Evolutionary conservation across 495 filamentous ascomycete species (phyloP), one percentile per base, ranked within the genome.

Genomic region (Talaromyces thailandensis): DNA sequence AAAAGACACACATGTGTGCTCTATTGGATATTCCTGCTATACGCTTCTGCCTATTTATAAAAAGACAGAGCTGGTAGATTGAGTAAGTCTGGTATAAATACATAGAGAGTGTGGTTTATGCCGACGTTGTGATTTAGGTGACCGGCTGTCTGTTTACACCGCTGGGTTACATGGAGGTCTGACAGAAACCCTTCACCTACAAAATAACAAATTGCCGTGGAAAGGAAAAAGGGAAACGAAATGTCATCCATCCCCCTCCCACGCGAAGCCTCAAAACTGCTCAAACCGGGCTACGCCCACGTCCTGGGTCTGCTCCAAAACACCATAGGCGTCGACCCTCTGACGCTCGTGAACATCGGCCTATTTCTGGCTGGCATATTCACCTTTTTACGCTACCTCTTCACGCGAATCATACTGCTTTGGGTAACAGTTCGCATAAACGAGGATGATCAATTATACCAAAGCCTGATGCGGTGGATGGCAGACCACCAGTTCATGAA

Each of bases 381-480:
- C 7, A 61, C 59, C 1, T 51, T 61, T 25, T 14, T 61, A n/a
- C 59, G 59, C 14, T 61, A 61, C 43, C 4, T 61, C 9, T 61
- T 61, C 43, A 61, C 59, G 2, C 59, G 59, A 5, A 24, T 61
- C 11, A 31, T 61, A 2, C 3, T 61, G 0, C 9, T 61, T 4
- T 61, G 59, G 59, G 43, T 48, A 23, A 61, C 59, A 1, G 59
- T 61, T 0, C 59, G 59, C n/a, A 61, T 61, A 18, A 61, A 61
- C n/a, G 59, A 61, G 7, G 59, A 61, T 32, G 59, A 61, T 51
- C 43, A 25, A 7, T 28, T 61, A 9, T 61, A 61, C n/a, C 7
- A 32, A 4, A 50, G 43, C 28, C 43, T 61, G 14, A 61, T 61
- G 59, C 26, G 45, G 43, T 61, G 59, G 59, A 61, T 61, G 59